Conservation (phyloP, 2,329 filamentous ascomycete species). For the Aspergillus brasiliensis region DNA sequence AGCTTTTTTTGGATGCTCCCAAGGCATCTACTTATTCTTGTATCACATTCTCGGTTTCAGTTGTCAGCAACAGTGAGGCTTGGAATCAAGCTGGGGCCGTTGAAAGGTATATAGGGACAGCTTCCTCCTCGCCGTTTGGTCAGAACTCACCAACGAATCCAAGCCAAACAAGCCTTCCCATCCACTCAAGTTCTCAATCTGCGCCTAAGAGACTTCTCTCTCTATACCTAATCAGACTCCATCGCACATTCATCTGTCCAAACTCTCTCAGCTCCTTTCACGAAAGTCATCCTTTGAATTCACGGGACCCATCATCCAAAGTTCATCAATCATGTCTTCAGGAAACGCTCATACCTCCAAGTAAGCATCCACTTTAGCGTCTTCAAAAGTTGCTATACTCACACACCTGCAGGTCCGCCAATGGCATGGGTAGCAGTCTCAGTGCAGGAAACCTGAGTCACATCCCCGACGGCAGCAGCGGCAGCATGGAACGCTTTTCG, state of each 20-base stretch:
- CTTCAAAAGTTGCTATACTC: not conserved
- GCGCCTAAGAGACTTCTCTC: not conserved
- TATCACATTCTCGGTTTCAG: constrained; percentile 13
- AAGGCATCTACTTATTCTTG: constrained; percentile 14
- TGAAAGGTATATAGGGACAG: constrained; percentile 19
- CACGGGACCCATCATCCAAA: not conserved
- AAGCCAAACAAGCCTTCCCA: not conserved
- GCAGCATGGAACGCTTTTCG: constrained; percentile 31
- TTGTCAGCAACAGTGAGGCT: constrained; percentile 6
- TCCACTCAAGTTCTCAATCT: not conserved
- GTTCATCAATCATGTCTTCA: constrained; percentile 18
- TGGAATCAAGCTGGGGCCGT: not conserved
- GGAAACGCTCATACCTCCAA: constrained; percentile 16
- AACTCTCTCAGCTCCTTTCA: not conserved
- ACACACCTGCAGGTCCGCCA: constrained; percentile 20
- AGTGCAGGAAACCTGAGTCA: constrained; percentile 32
- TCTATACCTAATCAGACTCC: not conserved
- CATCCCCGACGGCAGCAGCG: constrained; percentile 26
- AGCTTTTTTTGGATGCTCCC: constrained; percentile 2
- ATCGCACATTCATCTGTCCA: not conserved
- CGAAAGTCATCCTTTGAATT: not conserved
- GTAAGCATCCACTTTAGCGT: constrained; percentile 12
- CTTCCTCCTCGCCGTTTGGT: not conserved
- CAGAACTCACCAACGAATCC: constrained; percentile 3
- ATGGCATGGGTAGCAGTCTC: constrained; percentile 28